Base-by-base conservation (phyloP, 768 basidiomycete species). In the Suillus bovinus region DNA sequence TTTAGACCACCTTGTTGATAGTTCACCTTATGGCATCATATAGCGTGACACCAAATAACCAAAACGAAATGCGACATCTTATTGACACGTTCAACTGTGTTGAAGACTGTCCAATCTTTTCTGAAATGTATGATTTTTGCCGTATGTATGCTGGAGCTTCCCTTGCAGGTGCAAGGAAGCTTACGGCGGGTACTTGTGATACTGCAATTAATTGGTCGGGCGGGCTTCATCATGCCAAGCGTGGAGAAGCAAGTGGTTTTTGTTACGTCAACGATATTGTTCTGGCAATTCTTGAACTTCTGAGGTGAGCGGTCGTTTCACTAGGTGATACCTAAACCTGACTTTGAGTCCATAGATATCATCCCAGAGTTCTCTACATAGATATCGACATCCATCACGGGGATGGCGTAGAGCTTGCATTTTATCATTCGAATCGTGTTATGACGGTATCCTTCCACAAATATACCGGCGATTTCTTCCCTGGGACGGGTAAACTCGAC, bases 311-410 rank as follows among this genome's bases (percentile, higher is more conserved):
- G 63, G 9, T 24, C 13, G 11, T 8, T 22, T 16, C 3, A 8
- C 1, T 47, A 14, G 59, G 22, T 64, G n/a, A 66, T 64, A 27
- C 2, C 14, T 29, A 29, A 20, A 39, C 11, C 17, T 59, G 9
- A 60, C 41, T 1, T 9, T 9, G 13, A 60, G 4, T n/a, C 2
- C 29, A 42, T 42, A 98, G 96, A 72, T 89, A 91, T 70, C 92
- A 95, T 67, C 90, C 96, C 8, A 88, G 96, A 20, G 96, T 99
- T 4, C 81, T 99, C 9, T 99, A 99, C 73, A 94, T 99, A 68
- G 96, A 99, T 78, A 99, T 99, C 66, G 96, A 99, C 71, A 98
- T 99, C 61, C 96, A 99, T 74, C 96, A 99, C 68, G 96, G 96
- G 9, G 96, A 99, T 70, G 96, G 96, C 27, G 97, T 99, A 3